Evolutionary conservation across 176 grass and related monocot genomes (phyloP).

Genomic region (Oryza nivara): DNA sequence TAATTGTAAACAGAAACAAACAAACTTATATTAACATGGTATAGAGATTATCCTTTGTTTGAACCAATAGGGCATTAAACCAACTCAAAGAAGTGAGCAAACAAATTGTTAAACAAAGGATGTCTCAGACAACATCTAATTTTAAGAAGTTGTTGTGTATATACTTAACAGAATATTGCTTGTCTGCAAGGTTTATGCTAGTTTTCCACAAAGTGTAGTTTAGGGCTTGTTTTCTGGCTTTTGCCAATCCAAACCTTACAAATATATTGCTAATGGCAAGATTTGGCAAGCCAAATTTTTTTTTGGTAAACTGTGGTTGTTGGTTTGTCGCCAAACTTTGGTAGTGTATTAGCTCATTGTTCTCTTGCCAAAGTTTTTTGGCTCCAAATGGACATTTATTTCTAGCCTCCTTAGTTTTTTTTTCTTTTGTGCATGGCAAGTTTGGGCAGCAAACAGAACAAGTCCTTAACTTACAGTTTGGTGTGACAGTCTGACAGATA

Average conservation of each 20-base stretch:
- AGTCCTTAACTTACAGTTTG: conserved; percentile 9
- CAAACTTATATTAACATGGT: background rate
- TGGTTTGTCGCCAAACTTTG: background rate
- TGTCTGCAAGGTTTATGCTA: background rate
- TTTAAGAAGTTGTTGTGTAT: background rate
- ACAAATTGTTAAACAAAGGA: conserved; percentile 3
- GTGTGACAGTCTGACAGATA: background rate
- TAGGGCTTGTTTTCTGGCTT: too few species aligned
- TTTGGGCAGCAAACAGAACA: background rate
- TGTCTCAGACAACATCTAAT: conserved; percentile 13
- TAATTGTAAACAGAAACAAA: background rate
- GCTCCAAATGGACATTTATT: background rate
- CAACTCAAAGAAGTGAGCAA: background rate
- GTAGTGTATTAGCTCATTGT: background rate
- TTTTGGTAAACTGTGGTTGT: background rate
- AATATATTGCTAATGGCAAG: background rate
- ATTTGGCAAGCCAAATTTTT: background rate
- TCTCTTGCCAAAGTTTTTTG: background rate
- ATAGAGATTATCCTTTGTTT: conserved; percentile 6
- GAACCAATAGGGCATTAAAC: background rate
- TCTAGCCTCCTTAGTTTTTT: background rate
- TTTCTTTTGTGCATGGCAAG: background rate
- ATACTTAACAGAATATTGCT: conserved; percentile 3
- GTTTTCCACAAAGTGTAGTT: background rate
- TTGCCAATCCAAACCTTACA: background rate